Percentiles rank a stretch among this genome's conserved stretches.
Evolutionary conservation across 176 grass and related monocot species (phyloP).

Genomic region (Tuctoria greenei): DNA sequence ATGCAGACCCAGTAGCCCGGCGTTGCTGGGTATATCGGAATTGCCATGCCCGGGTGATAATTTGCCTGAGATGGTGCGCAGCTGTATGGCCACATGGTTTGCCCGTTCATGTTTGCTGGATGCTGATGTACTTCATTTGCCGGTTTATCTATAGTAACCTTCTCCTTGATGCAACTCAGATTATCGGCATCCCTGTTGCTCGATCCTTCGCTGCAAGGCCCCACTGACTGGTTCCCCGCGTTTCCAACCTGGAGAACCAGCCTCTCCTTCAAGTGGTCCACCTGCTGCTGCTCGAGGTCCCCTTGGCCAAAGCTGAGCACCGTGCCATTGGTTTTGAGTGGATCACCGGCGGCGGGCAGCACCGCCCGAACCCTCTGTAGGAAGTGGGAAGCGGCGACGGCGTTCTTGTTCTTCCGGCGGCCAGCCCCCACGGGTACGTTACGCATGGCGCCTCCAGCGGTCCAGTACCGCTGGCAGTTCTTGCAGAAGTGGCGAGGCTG

Average conservation of each 20-base stretch:
- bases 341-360: neutral
- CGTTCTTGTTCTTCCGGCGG: slow-evolving; percentile 74
- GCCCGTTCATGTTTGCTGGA: slow-evolving; percentile 29
- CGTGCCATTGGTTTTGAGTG: slow-evolving; percentile 28
- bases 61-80: slow-evolving; percentile 43
- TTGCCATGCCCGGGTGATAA: slow-evolving; percentile 46
- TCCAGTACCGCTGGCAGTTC: slow-evolving; percentile 96
- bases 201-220: slow-evolving; percentile 31
- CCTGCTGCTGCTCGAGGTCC: slow-evolving; percentile 24
- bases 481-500: slow-evolving; percentile 95
- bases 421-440: slow-evolving; percentile 88
- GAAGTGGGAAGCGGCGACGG: slow-evolving; percentile 43
- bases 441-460: slow-evolving; percentile 81
- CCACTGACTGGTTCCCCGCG: neutral
- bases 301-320: slow-evolving; percentile 62
- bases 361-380: slow-evolving; percentile 32
- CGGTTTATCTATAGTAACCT: neutral
- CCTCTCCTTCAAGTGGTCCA: slow-evolving; percentile 1
- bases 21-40: slow-evolving; percentile 58
- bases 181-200: slow-evolving; percentile 37
- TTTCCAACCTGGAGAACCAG: neutral
- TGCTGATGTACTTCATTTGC: neutral
- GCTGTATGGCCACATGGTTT: slow-evolving; percentile 46
- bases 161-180: neutral
- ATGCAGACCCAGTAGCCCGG: slow-evolving; percentile 65